Evolutionary conservation across 208 protist genomes (phyloP).

Genomic region (Balamuthia mandrillaris): DNA sequence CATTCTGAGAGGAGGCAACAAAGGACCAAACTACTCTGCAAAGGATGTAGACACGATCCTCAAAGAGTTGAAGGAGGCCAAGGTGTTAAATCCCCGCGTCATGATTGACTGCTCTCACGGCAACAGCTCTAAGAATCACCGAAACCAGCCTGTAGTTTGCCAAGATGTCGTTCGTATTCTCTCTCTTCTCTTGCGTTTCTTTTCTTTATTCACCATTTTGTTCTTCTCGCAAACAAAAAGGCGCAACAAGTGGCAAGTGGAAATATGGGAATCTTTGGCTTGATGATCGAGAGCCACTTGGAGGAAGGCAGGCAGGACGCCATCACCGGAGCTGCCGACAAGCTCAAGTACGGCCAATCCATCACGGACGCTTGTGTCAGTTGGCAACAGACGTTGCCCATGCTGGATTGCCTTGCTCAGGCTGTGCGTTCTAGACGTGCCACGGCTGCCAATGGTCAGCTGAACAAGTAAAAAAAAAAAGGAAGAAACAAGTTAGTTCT

Average conservation of each 20-base stretch:
- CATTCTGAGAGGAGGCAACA: slow-evolving; percentile 62
- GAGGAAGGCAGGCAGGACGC: slow-evolving; percentile 63
- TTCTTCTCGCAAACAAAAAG: no score
- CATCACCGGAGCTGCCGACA: background rate
- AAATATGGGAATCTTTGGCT: slow-evolving; percentile 52
- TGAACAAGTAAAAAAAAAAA: no score
- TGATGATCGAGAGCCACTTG: slow-evolving; percentile 75
- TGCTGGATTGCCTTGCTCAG: slow-evolving; percentile 51
- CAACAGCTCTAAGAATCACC: slow-evolving; percentile 66
- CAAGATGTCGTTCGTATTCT: slow-evolving; percentile 6
- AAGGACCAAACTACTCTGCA: slow-evolving; percentile 36
- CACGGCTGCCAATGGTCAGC: no score
- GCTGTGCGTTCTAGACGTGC: slow-evolving; percentile 13
- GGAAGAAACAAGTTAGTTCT: no score
- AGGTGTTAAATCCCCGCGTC: slow-evolving; percentile 41
- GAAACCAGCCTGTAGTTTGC: slow-evolving; percentile 64
- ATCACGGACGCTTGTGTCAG: slow-evolving; percentile 67
- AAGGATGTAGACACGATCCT: slow-evolving; percentile 27
- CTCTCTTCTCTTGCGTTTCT: background rate
- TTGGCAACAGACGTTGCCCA: slow-evolving; percentile 46
- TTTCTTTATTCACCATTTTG: background rate
- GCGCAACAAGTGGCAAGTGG: slow-evolving; percentile 44
- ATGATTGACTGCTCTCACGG: slow-evolving; percentile 75
- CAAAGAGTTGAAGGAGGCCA: slow-evolving; percentile 12
- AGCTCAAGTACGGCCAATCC: slow-evolving; percentile 57